Conservation (phyloP, 2,329 filamentous ascomycete genomes). For the Nigrospora oryzae region DNA sequence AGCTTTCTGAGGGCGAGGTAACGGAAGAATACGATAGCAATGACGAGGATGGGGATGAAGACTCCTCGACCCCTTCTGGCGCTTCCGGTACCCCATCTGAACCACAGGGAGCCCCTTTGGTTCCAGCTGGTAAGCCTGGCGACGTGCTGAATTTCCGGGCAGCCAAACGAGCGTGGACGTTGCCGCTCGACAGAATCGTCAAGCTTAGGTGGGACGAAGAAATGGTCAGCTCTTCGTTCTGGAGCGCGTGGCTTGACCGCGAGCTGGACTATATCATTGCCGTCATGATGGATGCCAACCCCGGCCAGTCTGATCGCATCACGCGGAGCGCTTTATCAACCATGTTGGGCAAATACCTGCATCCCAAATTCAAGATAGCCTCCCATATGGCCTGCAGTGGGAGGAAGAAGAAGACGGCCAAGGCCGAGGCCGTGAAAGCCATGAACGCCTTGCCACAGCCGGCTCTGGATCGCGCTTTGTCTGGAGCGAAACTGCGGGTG, state of each 20-base stretch:
- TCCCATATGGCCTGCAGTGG: neutral
- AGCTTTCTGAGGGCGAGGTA: conserved; percentile 1
- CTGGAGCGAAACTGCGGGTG: neutral
- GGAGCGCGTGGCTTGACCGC: neutral
- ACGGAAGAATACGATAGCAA: conserved; percentile 1
- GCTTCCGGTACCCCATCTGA: neutral
- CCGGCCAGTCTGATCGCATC: neutral
- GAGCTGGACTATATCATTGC: conserved; percentile 2
- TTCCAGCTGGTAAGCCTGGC: neutral
- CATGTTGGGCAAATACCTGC: no score
- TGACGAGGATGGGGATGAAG: neutral
- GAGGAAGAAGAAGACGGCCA: neutral
- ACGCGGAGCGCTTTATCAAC: neutral
- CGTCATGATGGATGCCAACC: neutral
- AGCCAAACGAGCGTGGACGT: neutral
- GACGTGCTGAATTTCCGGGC: neutral
- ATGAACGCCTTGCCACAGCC: neutral
- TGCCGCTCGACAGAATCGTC: neutral
- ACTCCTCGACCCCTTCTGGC: neutral
- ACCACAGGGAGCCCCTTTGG: neutral
- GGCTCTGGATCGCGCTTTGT: neutral
- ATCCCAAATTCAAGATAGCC: no score
- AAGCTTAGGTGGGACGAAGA: neutral
- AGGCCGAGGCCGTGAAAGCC: neutral
- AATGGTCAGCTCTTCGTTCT: neutral